Base-by-base conservation (phyloP, 2,329 filamentous ascomycete species). In the Plenodomus tracheiphilus region DNA sequence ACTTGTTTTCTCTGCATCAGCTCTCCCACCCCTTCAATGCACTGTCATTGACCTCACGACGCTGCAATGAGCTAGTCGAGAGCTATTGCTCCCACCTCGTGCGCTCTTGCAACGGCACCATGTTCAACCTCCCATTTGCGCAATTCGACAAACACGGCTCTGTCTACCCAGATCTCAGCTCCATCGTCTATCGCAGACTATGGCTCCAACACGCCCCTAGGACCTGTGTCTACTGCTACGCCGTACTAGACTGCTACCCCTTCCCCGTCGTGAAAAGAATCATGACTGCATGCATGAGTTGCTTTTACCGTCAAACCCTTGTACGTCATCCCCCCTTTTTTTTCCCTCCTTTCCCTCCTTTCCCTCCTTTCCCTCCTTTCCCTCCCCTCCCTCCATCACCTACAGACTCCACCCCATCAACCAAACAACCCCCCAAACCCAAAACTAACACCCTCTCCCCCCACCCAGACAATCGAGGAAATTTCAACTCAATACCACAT, bases 191-290 rank as follows among this genome's bases (percentile, higher is more conserved):
- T 43, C 55, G 66, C 5, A 41, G 65, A 4, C 49, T 70, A 11
- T 69, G 65, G 64, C 60, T 70, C 17, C 64, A 69, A 43, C 58
- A 54, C 42, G 65, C 66, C 7, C 61, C 66, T 7, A 50, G 66
- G 7, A 40, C 28, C 17, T 70, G 67, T 37, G 54, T 68, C 7
- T 69, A 62, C 49, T 70, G 67, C 42, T 50, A 50, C 19, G 49
- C 42, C 2, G 48, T 48, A 2, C 34, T 69, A 18, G 62, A 65
- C 43, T 43, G 41, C 21, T 70, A 70, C 37, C 65, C 67, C 0
- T 65, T 67, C 37, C 25, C 43, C 1, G 21, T 45, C 4, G 49
- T 58, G 16, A 56, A 58, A 39, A 47, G 59, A 4, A 38, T 65
- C 17, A 35, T 69, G 2, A 53, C 60, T 7, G 46, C 49, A 3